Conservation (phyloP, 805 yeast species). For the Candida gorgasii region DNA sequence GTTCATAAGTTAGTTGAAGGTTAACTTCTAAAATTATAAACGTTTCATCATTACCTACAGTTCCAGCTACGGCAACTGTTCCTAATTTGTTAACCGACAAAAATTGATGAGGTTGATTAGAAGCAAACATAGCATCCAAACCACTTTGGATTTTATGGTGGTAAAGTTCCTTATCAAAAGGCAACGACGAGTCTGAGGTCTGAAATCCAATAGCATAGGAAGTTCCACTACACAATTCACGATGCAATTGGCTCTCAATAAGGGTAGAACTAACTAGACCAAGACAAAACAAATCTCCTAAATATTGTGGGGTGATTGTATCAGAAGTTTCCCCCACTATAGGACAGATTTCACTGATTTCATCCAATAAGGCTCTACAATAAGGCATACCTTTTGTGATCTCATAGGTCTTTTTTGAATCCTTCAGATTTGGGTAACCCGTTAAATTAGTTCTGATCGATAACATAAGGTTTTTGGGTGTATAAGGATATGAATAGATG, state of each 20-base stretch:
- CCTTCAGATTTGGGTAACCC: constrained; percentile 14
- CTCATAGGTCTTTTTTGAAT: constrained; percentile 28
- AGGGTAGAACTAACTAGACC: constrained; percentile 46
- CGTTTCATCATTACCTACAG: constrained; percentile 52
- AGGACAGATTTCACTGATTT: constrained; percentile 45
- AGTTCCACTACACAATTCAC: constrained; percentile 52
- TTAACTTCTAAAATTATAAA: constrained; percentile 40
- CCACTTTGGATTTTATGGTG: constrained; percentile 36
- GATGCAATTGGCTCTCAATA: constrained; percentile 50
- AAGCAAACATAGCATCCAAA: constrained; percentile 47
- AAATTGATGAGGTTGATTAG: constrained; percentile 47
- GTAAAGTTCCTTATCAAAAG: constrained; percentile 25
- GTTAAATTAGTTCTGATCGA: constrained; percentile 41
- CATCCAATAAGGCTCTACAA: constrained; percentile 39
- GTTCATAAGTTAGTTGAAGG: constrained; percentile 13
- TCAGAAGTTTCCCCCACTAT: constrained; percentile 48
- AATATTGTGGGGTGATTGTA: constrained; percentile 52
- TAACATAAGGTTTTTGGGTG: constrained; percentile 22
- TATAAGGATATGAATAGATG: constrained; percentile 6
- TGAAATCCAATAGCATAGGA: constrained; percentile 52
- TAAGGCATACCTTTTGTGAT: constrained; percentile 41
- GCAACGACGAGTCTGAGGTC: constrained; percentile 20
- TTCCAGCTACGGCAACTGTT: constrained; percentile 49
- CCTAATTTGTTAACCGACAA: constrained; percentile 50
- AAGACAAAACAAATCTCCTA: constrained; percentile 47